phyloP scores from a whole-genome alignment of 2,329 filamentous ascomycete genomes.

The Botryosphaeria dothidea region DNA sequence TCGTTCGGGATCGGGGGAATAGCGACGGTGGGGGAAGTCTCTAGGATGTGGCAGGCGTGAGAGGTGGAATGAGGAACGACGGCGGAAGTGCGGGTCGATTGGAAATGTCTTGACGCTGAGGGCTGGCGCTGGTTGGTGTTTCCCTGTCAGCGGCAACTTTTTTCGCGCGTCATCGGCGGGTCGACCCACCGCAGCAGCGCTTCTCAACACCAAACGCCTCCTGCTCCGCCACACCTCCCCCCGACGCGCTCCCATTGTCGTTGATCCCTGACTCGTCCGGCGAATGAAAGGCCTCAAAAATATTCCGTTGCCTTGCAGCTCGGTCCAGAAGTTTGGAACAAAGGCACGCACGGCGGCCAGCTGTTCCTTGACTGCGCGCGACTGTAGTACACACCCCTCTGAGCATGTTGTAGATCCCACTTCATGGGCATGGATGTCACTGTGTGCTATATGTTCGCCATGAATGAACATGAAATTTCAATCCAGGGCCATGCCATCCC shows the following conservation, averaged over 20 bases:
- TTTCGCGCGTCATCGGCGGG: conserved; percentile 19
- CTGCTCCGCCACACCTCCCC: neutral
- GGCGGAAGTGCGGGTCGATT: neutral
- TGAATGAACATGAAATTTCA: too few species aligned
- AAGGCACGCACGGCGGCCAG: too few species aligned
- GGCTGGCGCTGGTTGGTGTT: conserved; percentile 4
- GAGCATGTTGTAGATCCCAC: too few species aligned
- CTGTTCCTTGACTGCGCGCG: too few species aligned
- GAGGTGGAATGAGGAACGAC: neutral
- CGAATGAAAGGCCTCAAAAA: neutral
- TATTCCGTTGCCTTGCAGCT: too few species aligned
- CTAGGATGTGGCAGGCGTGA: neutral
- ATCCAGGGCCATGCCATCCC: too few species aligned
- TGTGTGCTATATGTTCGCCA: too few species aligned
- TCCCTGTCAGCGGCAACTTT: conserved; percentile 10
- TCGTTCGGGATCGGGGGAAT: neutral
- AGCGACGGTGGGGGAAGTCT: neutral
- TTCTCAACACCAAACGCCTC: conserved; percentile 1
- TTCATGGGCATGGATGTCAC: too few species aligned
- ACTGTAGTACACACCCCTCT: too few species aligned
- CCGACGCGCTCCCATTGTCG: neutral
- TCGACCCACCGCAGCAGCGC: neutral
- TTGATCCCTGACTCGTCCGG: neutral
- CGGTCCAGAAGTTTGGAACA: neutral
- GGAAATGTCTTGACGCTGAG: conserved; percentile 1